A percentile compares a stretch with the other conserved stretches of the same genome.
phyloP scores from a whole-genome alignment of 2,329 filamentous ascomycete genomes.

The Helminthosporium solani region DNA sequence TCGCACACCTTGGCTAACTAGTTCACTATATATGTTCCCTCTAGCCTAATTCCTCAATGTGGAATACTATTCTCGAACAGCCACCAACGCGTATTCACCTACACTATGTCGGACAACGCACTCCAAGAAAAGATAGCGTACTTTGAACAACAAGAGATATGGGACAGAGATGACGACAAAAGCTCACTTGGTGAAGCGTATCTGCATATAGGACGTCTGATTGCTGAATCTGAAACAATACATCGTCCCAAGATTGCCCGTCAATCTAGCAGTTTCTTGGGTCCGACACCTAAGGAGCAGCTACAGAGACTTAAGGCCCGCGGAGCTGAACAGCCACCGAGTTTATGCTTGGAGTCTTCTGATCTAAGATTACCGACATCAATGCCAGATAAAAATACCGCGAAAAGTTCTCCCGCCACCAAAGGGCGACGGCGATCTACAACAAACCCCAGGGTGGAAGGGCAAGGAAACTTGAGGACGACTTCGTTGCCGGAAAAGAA shows the following conservation, averaged over 20 bases:
- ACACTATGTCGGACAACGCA: conserved; percentile 24
- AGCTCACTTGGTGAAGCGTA: conserved; percentile 15
- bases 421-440: conserved; percentile 7
- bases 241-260: conserved; percentile 15
- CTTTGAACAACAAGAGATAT: conserved; percentile 31
- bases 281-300: conserved; percentile 31
- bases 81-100: neutral
- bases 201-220: conserved; percentile 17
- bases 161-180: conserved; percentile 32
- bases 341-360: conserved; percentile 7
- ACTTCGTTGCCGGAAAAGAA: conserved; percentile 23
- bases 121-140: conserved; percentile 31
- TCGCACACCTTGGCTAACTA: neutral
- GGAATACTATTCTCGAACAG: neutral
- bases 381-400: conserved; percentile 14
- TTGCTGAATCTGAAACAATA: conserved; percentile 25
- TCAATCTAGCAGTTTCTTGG: conserved; percentile 30
- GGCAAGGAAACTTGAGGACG: conserved; percentile 15
- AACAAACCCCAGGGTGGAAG: conserved; percentile 1
- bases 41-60: neutral
- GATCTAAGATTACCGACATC: conserved; percentile 20
- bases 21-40: neutral
- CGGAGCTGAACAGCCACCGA: conserved; percentile 17
- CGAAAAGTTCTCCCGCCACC: conserved; percentile 15
- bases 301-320: conserved; percentile 27